phyloP scores from a whole-genome alignment of 2,329 filamentous ascomycete genomes.

The Trichoderma semiorbis region DNA sequence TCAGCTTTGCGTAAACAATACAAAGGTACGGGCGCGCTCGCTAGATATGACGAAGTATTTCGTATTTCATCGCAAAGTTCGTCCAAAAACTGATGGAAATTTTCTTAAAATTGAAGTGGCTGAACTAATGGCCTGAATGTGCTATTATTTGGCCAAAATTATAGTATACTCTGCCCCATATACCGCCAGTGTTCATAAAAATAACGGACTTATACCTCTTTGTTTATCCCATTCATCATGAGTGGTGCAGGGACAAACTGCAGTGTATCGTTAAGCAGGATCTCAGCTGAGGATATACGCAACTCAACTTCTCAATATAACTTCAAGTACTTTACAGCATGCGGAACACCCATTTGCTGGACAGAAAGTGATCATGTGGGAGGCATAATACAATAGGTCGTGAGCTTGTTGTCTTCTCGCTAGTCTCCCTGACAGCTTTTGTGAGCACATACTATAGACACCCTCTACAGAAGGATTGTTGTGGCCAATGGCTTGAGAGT shows the following conservation, averaged over 20 bases:
- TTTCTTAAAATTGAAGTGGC: background rate
- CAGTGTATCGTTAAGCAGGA: background rate
- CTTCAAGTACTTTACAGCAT: background rate
- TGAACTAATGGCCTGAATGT: background rate
- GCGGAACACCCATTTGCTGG: background rate
- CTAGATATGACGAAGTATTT: background rate
- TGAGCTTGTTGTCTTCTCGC: background rate
- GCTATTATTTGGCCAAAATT: background rate
- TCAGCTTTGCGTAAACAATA: background rate
- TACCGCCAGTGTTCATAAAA: too few relatives aligned
- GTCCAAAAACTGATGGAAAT: background rate
- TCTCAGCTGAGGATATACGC: background rate
- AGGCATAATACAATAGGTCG: background rate
- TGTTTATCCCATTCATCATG: background rate
- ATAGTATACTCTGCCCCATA: background rate
- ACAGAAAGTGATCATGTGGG: background rate
- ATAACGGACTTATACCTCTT: background rate
- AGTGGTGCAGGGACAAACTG: background rate
- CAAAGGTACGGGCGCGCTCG: background rate
- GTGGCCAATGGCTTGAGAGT: background rate
- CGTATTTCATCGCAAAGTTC: fast-evolving
- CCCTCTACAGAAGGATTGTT: background rate
- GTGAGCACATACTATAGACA: background rate
- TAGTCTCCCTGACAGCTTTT: background rate
- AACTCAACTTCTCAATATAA: background rate